Percentiles rank a stretch among this genome's conserved stretches.
Conservation (phyloP, 2,329 filamentous ascomycete genomes). For the Tolypocladium tropicale region DNA sequence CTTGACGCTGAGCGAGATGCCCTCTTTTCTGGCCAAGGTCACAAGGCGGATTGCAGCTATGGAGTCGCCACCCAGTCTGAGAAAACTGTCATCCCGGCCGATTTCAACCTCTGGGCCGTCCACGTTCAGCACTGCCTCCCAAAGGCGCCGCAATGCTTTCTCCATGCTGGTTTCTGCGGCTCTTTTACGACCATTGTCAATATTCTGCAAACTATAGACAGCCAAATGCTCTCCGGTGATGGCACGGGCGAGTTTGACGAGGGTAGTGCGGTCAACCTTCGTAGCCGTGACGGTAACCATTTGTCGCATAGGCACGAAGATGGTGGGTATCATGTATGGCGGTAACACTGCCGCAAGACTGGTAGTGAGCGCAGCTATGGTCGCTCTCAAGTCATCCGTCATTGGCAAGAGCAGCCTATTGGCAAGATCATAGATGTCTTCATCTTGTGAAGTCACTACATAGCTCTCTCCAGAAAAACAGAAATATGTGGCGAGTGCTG, state of each 20-base stretch:
- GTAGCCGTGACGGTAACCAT: slow-evolving; percentile 8
- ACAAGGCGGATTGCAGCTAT: slow-evolving; percentile 10
- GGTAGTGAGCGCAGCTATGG: not conserved
- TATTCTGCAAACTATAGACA: not conserved
- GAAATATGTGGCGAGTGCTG: not conserved
- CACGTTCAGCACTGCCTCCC: slow-evolving; percentile 3
- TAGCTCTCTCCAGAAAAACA: not conserved
- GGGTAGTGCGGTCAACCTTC: slow-evolving; percentile 8
- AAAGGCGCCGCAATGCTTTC: not conserved
- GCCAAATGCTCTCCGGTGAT: not conserved
- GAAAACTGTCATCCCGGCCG: not conserved
- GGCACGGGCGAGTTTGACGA: not conserved
- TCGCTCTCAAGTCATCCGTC: not conserved
- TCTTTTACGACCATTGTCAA: not conserved
- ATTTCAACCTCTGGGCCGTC: not conserved
- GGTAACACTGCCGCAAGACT: slow-evolving; percentile 1
- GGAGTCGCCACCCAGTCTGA: slow-evolving; percentile 4
- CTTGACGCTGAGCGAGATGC: not conserved
- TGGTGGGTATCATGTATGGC: slow-evolving; percentile 6
- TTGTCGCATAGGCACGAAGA: slow-evolving; percentile 3
- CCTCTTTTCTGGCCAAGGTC: not conserved
- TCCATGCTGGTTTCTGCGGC: not conserved
- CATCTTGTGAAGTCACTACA: not conserved
- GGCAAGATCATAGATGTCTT: not conserved
- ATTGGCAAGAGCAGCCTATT: not conserved